phyloP scores from a whole-genome alignment of 352 stramenopile genomes.

The Phytophthora melonis region DNA sequence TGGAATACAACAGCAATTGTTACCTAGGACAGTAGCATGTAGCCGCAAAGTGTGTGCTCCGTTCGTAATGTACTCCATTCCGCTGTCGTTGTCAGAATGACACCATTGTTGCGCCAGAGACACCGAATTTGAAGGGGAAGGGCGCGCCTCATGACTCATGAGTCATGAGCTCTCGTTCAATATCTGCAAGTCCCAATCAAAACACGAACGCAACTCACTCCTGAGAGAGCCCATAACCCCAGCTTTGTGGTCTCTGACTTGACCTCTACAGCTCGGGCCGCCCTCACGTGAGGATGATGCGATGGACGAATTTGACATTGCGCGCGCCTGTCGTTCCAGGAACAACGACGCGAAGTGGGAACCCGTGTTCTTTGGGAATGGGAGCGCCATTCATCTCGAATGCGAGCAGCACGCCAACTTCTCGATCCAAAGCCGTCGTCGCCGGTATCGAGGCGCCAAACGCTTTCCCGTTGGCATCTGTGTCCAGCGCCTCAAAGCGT shows the following conservation, averaged over 20 bases:
- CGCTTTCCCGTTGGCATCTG: constrained; percentile 47
- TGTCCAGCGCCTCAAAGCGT: constrained; percentile 65
- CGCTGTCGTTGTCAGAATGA: background rate
- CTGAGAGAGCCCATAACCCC: too few species aligned
- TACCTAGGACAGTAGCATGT: too few species aligned
- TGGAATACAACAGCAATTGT: too few species aligned
- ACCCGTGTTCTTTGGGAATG: constrained; percentile 94
- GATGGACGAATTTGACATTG: constrained; percentile 95
- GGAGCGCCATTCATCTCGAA: constrained; percentile 95
- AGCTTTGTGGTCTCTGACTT: background rate
- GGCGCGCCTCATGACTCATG: background rate
- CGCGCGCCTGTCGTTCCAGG: constrained; percentile 91
- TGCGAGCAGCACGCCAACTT: constrained; percentile 93
- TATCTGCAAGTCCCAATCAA: background rate
- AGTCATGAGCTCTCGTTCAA: background rate
- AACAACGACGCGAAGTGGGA: constrained; percentile 93
- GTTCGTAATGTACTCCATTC: background rate
- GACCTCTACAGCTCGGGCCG: background rate
- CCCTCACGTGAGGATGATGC: constrained; percentile 60
- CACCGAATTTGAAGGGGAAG: too few species aligned
- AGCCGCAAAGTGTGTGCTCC: background rate
- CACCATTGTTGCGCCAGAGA: too few species aligned
- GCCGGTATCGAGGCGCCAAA: constrained; percentile 86
- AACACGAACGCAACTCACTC: background rate
- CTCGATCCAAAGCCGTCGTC: constrained; percentile 87